A percentile compares a stretch with the other conserved stretches of the same genome.
Evolutionary conservation across 2,329 filamentous ascomycete genomes (phyloP).

Genomic region (Leptographium wingfieldii): DNA sequence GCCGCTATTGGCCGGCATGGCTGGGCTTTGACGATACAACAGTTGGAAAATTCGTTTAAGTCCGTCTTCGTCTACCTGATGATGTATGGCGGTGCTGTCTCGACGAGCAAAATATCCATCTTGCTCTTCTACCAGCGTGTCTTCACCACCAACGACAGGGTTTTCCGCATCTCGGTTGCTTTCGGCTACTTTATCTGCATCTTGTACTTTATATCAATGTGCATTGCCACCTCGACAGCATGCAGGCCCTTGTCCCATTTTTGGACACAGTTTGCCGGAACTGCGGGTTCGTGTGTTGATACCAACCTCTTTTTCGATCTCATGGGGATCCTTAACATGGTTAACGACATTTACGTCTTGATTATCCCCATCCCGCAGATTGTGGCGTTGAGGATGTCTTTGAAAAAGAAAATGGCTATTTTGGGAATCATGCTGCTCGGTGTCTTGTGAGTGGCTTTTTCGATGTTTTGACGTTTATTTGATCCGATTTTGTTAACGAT

Average conservation of each 20-base stretch:
- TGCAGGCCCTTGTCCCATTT: not conserved
- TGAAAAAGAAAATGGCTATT: not conserved
- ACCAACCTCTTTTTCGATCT: not conserved
- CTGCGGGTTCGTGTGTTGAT: not conserved
- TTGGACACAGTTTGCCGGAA: not conserved
- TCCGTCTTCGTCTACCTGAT: not conserved
- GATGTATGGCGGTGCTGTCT: not conserved
- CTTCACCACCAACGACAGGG: not conserved
- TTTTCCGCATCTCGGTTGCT: not conserved
- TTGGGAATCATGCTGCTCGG: not conserved
- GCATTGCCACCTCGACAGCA: not conserved
- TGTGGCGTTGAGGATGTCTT: not conserved
- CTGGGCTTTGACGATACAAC: not conserved
- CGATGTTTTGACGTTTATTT: too few relatives aligned
- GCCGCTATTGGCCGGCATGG: not conserved
- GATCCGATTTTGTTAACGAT: not conserved
- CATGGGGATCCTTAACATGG: not conserved
- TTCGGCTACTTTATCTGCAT: not conserved
- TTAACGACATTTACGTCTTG: not conserved
- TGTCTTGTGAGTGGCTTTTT: not conserved
- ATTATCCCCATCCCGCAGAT: not conserved
- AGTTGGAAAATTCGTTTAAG: not conserved
- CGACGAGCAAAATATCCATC: not conserved
- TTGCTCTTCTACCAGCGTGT: constrained; percentile 1
- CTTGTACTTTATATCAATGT: not conserved